A percentile compares a stretch with the other conserved stretches of the same genome.
Evolutionary conservation across 352 stramenopile genomes (phyloP).

Genomic region (Phytophthora pistaciae): DNA sequence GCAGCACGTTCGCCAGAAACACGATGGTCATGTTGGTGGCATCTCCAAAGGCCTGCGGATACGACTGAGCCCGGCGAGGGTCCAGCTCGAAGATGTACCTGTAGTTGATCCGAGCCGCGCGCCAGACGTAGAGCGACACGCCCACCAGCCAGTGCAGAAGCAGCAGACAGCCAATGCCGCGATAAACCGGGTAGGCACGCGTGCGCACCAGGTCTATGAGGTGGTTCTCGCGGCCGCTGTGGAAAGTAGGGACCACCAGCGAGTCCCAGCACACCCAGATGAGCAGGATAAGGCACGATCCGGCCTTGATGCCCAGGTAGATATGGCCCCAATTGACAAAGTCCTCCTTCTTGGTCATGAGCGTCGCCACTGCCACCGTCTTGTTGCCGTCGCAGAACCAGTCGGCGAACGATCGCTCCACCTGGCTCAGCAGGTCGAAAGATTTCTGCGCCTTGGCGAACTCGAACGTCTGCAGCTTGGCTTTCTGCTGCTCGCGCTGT

Average conservation of each 20-base stretch:
- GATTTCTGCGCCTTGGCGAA: constrained; percentile 71
- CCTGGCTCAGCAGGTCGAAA: constrained; percentile 53
- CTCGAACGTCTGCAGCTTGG: constrained; percentile 59
- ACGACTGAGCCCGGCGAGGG: constrained; percentile 80
- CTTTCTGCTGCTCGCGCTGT: constrained; percentile 52
- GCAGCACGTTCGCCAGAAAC: constrained; percentile 94
- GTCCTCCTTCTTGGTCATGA: constrained; percentile 84
- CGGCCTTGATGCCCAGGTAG: constrained; percentile 88
- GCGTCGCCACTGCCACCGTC: constrained; percentile 75
- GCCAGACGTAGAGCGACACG: constrained; percentile 93
- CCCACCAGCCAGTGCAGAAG: constrained; percentile 97
- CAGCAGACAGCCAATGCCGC: constrained; percentile 94
- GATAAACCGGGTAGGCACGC: constrained; percentile 94
- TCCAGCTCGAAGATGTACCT: constrained; percentile 97
- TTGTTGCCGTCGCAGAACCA: constrained; percentile 82
- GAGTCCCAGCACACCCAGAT: constrained; percentile 98
- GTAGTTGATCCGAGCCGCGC: constrained; percentile 91
- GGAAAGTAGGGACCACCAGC: constrained; percentile 84
- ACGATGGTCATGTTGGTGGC: constrained; percentile 97
- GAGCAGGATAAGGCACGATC: constrained; percentile 78
- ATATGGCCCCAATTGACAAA: constrained; percentile 84
- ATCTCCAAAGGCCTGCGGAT: constrained; percentile 95
- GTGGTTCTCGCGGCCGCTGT: constrained; percentile 68
- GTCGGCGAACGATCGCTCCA: constrained; percentile 79
- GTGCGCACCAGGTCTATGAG: constrained; percentile 83